phyloP scores from a whole-genome alignment of 768 basidiomycete species.

The Infundibulicybe gibba region DNA sequence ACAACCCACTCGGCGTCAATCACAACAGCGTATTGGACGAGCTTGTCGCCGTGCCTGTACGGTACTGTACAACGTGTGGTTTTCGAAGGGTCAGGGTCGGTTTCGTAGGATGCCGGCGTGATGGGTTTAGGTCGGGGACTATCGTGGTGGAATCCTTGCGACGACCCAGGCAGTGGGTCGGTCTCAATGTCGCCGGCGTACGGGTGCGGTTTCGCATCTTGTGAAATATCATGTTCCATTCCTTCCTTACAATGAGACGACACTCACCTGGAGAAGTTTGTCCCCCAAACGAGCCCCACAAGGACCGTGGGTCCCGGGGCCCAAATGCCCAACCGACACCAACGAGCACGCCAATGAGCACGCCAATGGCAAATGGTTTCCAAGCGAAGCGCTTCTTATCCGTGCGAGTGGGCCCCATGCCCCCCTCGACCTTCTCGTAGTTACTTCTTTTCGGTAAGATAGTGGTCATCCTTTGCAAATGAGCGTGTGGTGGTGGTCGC shows the following conservation, averaged over 20 bases:
- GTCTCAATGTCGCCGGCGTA: neutral
- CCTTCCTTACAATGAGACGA: too few species aligned
- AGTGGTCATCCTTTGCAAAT: conserved; percentile 8
- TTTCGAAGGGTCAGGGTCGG: conserved; percentile 68
- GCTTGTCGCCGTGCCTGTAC: conserved; percentile 38
- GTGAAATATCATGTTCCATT: too few species aligned
- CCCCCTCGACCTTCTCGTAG: conserved; percentile 62
- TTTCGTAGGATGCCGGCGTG: conserved; percentile 58
- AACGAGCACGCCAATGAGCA: conserved; percentile 49
- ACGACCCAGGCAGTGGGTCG: neutral
- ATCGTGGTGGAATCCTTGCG: neutral
- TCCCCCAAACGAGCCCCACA: conserved; percentile 4
- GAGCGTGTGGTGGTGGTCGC: neutral
- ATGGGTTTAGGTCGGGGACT: conserved; percentile 1
- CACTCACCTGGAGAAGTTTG: too few species aligned
- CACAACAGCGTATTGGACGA: conserved; percentile 94
- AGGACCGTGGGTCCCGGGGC: conserved; percentile 31
- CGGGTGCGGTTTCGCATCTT: too few species aligned
- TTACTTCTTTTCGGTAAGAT: conserved; percentile 36
- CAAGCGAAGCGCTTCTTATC: conserved; percentile 38
- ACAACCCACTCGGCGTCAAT: conserved; percentile 98
- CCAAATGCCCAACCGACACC: conserved; percentile 66
- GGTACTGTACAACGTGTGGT: conserved; percentile 72
- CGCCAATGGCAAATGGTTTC: conserved; percentile 67
- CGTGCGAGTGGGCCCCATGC: conserved; percentile 45